Base-by-base conservation (phyloP, 345 rosid genomes). In the Lenwebbia sp. region DNA sequence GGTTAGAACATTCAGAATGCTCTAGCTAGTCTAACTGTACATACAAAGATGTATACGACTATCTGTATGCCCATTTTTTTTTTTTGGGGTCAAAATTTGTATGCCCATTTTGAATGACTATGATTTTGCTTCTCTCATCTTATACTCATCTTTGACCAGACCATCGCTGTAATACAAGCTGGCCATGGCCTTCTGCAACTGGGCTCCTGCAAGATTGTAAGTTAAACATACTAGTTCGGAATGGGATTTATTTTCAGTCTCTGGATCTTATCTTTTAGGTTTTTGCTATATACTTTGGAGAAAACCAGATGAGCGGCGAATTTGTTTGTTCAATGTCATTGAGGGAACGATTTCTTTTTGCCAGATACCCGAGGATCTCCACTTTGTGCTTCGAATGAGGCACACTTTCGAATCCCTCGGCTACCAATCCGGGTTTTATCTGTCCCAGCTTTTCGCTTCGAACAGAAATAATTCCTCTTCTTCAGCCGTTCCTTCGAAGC, bases 121-220 rank as follows among this genome's bases (percentile, higher is more conserved):
- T 60, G 84, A 84, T 70, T 83, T 84, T 74, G 82, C 82, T 83
- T 83, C 25, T 53, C 44, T 83, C 84, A 50, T 50, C 54, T 52
- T 52, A 37, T 52, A 23, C 40, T 44, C 83, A 89, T 86, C 84
- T 33, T 53, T 83, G 4, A 74, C 54, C 90, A 97, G 99, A 97
- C 99, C 25, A 97, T 97, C 89, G 99, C 99, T 91, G 99, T 96
- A 52, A 97, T 97, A 88, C 99, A 97, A 97, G 99, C 99, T 90
- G 99, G 99, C 54, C 99, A 95, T 87, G 99, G 99, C 85, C 94
- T 96, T 88, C 93, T 97, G 60, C 99, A 97, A 82, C 86, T 97
- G 89, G 99, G 99, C 85, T 97, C 99, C 54, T 92, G 98, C 98
- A 95, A 96, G 92, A 96, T 93, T 88, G 99, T 97, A 89, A 95